Conservation (phyloP, 2,329 filamentous ascomycete genomes). For the Fusarium sp. region DNA sequence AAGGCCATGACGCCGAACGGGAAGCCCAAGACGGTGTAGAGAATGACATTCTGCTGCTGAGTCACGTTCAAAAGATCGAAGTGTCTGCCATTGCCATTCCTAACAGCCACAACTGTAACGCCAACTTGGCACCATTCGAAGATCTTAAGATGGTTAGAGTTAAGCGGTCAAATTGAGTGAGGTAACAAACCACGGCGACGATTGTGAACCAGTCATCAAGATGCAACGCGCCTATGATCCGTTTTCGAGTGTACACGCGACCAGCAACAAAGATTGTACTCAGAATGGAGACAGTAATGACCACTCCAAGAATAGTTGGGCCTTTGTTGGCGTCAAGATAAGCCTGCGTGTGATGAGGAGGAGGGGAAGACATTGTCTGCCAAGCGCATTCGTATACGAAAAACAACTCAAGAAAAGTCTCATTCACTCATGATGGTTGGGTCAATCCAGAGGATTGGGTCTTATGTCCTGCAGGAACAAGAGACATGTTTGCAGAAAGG, state of each 20-base stretch:
- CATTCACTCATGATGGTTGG: neutral
- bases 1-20: slow-evolving; percentile 54
- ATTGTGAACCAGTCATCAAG: slow-evolving; percentile 34
- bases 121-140: slow-evolving; percentile 51
- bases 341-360: slow-evolving; percentile 11
- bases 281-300: slow-evolving; percentile 18
- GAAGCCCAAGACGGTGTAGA: slow-evolving; percentile 54
- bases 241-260: slow-evolving; percentile 25
- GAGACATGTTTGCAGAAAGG: neutral
- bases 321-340: slow-evolving; percentile 33
- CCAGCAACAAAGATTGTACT: slow-evolving; percentile 26
- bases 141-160: slow-evolving; percentile 34
- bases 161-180: fast-evolving
- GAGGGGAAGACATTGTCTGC: slow-evolving; percentile 2
- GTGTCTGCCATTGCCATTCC: slow-evolving; percentile 55
- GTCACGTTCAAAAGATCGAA: slow-evolving; percentile 46
- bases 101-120: slow-evolving; percentile 51
- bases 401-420: neutral
- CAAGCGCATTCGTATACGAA: neutral
- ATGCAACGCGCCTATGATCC: slow-evolving; percentile 25
- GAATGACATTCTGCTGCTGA: slow-evolving; percentile 48
- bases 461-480: neutral
- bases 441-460: neutral
- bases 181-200: slow-evolving; percentile 13
- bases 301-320: slow-evolving; percentile 19